Conservation (phyloP, 2,329 filamentous ascomycete species). For the Colletotrichum nymphaeae region DNA sequence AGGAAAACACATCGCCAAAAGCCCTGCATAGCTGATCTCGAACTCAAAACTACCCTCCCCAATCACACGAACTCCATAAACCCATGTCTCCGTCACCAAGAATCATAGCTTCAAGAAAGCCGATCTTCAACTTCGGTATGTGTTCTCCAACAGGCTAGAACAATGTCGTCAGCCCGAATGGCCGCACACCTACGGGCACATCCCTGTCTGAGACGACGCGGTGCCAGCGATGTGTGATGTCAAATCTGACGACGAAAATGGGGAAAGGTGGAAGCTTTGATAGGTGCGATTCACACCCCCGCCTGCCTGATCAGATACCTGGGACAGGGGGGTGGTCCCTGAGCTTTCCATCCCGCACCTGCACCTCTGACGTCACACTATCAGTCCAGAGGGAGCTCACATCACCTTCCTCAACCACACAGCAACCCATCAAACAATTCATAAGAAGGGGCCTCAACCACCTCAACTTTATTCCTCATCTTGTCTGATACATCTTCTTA, state of each 20-base stretch:
- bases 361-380: conserved; percentile 20
- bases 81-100: neutral
- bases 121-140: neutral
- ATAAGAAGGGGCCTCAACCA: conserved; percentile 8
- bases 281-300: conserved; percentile 19
- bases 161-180: conserved; percentile 9
- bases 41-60: neutral
- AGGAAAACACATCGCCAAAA: neutral
- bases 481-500: accelerated
- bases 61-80: neutral
- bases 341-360: neutral
- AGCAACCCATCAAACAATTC: neutral
- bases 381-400: neutral
- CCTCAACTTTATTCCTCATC: neutral
- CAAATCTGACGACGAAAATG: conserved; percentile 7
- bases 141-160: neutral
- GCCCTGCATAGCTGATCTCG: neutral
- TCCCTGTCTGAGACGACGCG: neutral
- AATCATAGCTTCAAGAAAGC: neutral
- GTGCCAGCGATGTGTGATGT: conserved; percentile 10
- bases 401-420: neutral
- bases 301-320: conserved; percentile 7
- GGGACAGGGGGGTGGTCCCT: neutral
- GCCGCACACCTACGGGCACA: too few species aligned
- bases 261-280: conserved; percentile 9